A percentile compares a stretch with the other conserved stretches of the same genome.
These are phyloP conservation scores for Venturia pyrina DNA, from an alignment of 2,329 filamentous ascomycete genomes.

Conservation along the genomic window DNA sequence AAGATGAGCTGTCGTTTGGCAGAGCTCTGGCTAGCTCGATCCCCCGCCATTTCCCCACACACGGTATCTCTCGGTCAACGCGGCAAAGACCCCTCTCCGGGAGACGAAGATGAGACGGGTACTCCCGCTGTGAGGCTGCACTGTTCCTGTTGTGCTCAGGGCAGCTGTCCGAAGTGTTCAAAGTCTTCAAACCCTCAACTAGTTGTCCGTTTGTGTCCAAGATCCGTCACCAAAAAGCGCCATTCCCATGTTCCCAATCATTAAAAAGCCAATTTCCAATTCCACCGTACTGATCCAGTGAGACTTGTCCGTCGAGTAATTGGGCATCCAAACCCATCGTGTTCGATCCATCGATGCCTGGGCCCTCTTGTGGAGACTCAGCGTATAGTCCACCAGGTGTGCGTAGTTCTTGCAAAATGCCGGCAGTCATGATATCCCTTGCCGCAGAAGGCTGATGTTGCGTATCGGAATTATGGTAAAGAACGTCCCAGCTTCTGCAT, in stretches of 20 bases:
- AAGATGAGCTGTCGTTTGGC: neutral
- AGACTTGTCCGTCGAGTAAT: constrained; percentile 23
- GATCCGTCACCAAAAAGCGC: constrained; percentile 4
- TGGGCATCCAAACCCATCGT: constrained; percentile 19
- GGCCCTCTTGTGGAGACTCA: constrained; percentile 14
- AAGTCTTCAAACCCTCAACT: neutral
- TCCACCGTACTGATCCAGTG: constrained; percentile 21
- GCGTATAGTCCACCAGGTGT: constrained; percentile 18
- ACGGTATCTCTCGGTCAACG: neutral
- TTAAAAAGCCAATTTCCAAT: constrained; percentile 24
- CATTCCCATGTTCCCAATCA: constrained; percentile 21
- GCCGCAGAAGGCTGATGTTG: constrained; percentile 17
- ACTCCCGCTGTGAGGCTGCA: neutral
- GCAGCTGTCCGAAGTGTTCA: neutral
- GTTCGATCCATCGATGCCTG: constrained; percentile 3
- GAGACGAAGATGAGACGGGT: neutral
- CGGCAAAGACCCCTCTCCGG: neutral
- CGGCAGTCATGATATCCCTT: constrained; percentile 24
- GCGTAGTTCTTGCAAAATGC: constrained; percentile 22
- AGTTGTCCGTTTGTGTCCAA: neutral
- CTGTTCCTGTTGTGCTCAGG: neutral
- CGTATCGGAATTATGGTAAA: neutral
- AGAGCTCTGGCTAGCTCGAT: neutral
- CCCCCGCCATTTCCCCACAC: constrained; percentile 2
- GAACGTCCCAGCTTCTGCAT: constrained; percentile 21